Base-by-base conservation (phyloP, 495 filamentous ascomycete species). In the Amniculicola lignicola region DNA sequence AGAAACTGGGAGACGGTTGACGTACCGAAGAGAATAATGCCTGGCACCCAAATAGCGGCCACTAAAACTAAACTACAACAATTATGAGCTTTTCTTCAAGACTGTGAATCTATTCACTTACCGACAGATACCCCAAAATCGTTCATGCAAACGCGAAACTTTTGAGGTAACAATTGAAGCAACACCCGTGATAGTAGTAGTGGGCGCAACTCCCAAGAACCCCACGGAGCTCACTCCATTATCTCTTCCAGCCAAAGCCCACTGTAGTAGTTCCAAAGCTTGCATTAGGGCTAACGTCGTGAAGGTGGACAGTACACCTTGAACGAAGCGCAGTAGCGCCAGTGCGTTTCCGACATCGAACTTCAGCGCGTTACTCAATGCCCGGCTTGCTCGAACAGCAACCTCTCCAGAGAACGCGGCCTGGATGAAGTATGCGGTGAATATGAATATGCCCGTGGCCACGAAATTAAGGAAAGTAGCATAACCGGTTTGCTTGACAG, bases 11-110 rank as follows among this genome's bases (percentile, higher is more conserved):
- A 3, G 44, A 31, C 11, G 15, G 21, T 7, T 6, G 23, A 37
- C 46, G 36, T 38, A 50, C 46, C 16, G 31, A 50, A 50, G 15
- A 50, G 28, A 29, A 50, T 31, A 38, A 50, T 16, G 11, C 29
- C 46, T 3, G 46, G 29, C 3, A 50, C 29, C 46, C 46, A 50
- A 21, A 50, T 38, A 4, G 46, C 46, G 4, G 31, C 24, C 2
- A 52, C 33, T 3, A 39, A 25, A 6, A 21, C 15, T 7, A 50
- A 9, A 6, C 37, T 40, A 18, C 37, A 19, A 10, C 37, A 18
- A 6, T 19, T 6, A 18, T 6, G 6, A 6, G 10, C 9, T 19
- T 11, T 6, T 16, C 18, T 11, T 19, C 15, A 37, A 6, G 15
- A 51, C 12, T 37, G 11, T 22, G 49, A 52, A 23, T 2, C 6